A percentile compares a stretch with the other conserved stretches of the same genome.
These are phyloP conservation scores for Neospermospora avenae DNA, from an alignment of 2,329 filamentous ascomycete genomes.

Conservation along the genomic window DNA sequence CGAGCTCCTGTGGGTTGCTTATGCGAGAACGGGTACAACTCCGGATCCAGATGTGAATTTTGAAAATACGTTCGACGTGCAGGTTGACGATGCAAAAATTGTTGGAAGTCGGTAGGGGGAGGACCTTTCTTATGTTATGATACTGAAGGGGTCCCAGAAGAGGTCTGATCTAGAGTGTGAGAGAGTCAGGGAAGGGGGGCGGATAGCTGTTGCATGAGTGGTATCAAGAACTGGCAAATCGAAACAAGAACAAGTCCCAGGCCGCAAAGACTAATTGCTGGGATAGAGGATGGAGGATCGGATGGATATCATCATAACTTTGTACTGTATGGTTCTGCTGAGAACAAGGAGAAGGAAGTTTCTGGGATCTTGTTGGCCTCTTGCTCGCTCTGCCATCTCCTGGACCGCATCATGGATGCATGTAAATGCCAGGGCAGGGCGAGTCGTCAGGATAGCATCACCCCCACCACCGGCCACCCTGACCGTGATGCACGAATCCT, in stretches of 20 bases:
- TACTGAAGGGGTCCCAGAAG: neutral
- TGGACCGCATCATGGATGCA: constrained; percentile 1
- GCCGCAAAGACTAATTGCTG: neutral
- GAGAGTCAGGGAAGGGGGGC: constrained; percentile 5
- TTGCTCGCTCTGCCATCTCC: neutral
- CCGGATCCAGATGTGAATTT: neutral
- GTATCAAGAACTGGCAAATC: constrained; percentile 14
- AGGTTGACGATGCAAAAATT: neutral
- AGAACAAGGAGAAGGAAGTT: neutral
- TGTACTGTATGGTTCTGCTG: neutral
- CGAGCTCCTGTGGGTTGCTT: constrained; percentile 2
- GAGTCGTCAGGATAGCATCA: neutral
- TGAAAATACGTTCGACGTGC: neutral
- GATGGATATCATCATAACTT: neutral
- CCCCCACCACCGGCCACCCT: neutral
- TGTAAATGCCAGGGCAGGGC: neutral
- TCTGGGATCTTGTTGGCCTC: constrained; percentile 5
- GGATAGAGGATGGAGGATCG: neutral
- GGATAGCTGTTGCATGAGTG: constrained; percentile 13
- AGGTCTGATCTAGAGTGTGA: neutral
- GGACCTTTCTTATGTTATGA: constrained; percentile 3
- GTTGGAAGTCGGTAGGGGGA: neutral
- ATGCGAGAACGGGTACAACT: neutral
- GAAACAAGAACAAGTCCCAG: neutral
- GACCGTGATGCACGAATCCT: neutral